These are phyloP conservation scores for Cytospora paraplurivora DNA, from an alignment of 2,329 filamentous ascomycete species.

Conservation along the genomic window DNA sequence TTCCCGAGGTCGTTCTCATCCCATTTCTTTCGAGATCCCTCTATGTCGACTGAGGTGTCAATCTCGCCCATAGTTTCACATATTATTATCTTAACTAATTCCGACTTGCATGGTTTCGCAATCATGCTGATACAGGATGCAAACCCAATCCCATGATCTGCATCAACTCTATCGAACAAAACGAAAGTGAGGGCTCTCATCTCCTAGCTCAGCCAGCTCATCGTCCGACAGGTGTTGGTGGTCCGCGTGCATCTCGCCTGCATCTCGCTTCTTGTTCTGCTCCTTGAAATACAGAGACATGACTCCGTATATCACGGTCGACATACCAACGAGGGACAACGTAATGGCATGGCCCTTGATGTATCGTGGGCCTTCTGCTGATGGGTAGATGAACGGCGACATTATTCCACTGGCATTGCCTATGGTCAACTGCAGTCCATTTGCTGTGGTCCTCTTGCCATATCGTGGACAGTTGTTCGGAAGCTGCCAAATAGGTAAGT, in stretches of 20 bases:
- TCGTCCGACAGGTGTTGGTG: conserved; percentile 48
- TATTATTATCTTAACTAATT: too few relatives aligned
- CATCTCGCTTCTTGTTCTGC: conserved; percentile 49
- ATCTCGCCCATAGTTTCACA: too few relatives aligned
- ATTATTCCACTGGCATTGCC: conserved; percentile 74
- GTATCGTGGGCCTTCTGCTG: conserved; percentile 57
- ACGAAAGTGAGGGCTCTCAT: conserved; percentile 53
- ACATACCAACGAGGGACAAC: conserved; percentile 58
- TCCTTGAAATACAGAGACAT: conserved; percentile 56
- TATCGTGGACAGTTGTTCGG: conserved; percentile 73
- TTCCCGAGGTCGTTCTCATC: too few relatives aligned
- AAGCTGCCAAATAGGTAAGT: conserved; percentile 38
- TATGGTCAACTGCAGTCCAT: conserved; percentile 69
- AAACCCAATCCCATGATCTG: neutral
- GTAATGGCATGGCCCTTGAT: conserved; percentile 64
- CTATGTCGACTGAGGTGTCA: too few relatives aligned
- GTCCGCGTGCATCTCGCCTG: conserved; percentile 42
- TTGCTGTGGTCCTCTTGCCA: conserved; percentile 73
- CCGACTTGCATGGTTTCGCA: neutral
- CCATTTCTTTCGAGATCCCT: too few relatives aligned
- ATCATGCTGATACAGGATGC: neutral
- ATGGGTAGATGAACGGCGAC: conserved; percentile 66
- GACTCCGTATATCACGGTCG: conserved; percentile 53
- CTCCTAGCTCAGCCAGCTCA: conserved; percentile 53
- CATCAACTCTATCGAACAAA: conserved; percentile 44